Base-by-base conservation (phyloP, 371 early-diverging fungal species). In the Synchytrium microbalum region DNA sequence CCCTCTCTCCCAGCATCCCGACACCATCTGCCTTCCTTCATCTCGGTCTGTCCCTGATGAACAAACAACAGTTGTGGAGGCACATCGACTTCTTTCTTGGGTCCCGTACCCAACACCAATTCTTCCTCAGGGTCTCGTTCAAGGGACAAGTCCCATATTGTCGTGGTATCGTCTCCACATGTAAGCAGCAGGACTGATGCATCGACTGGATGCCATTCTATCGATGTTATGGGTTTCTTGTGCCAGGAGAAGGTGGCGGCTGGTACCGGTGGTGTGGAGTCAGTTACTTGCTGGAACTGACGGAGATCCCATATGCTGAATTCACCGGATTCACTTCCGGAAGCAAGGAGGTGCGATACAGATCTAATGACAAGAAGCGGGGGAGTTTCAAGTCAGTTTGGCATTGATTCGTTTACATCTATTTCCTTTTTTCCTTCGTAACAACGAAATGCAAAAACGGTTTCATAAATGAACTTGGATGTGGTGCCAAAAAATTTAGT, bases 241-340 rank as follows among this genome's bases (percentile, higher is more conserved):
- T 98, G 96, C 98, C 98, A 98, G 64, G 86, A 84, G 80, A 95
- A 95, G n/a, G 84, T 85, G 19, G 96, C 96, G n/a, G 93, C 92
- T 0, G 98, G 91, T 24, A 82, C 79, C 69, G 33, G 77, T 72
- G 28, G 73, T 67, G 59, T 79, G 68, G 51, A 70, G 58, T 61
- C 60, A 54, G 32, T 28, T 38, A 30, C 62, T 51, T 68, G 60
- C 1, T 75, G 65, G 71, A 88, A 90, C 57, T 79, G 85, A 67
- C 96, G 90, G 65, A 98, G 80, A 81, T 98, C 98, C 95, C 96
- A 98, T 60, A 96, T 88, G 71, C 85, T 86, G 73, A 95, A 93
- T 16, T 83, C 81, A 63, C 98, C 98, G 68, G 92, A 92, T 69
- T 98, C 96, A 30, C 85, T 82, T 32, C 98, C 98, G 64, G 91